Evolutionary conservation across 306 rosid genomes (phyloP), one percentile per base, ranked within the genome.

Genomic region (Coriaria nepalensis): DNA sequence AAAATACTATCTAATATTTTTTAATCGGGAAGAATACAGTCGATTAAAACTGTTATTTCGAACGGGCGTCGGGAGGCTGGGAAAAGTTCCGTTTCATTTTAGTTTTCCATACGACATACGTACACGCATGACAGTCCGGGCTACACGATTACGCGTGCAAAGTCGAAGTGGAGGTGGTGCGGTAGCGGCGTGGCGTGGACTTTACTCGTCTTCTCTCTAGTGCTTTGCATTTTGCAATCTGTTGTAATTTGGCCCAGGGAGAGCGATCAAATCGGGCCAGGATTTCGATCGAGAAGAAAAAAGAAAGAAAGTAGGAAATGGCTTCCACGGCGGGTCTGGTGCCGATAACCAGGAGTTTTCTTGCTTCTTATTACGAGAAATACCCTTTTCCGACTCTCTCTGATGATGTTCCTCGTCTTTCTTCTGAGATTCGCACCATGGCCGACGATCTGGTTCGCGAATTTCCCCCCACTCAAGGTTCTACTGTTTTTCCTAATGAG

Each of bases 241-340:
- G 29, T 1, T 3, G 29, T 20, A 20, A 1, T 3, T 1, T 20
- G 29, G 29, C 29, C 29, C 29, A 20, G 29, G 29, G 29, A 20
- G 29, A 20, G 29, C 29, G 29, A 20, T 20, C 29, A 3, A 20
- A 7, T 52, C 45, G 56, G 13, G 34, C 33, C 56, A 36, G 14
- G 29, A 38, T 13, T 42, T 42, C 1, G 29, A 20, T 20, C 44
- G 33, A 20, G 33, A 13, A 6, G 43, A 4, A 7, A 2, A 42
- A 32, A 8, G 7, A 33, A 33, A 20, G 5, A 9, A 62, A 48
- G 38, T 12, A 34, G 53, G 48, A 44, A 45, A 86, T 84, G 97
- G 87, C 97, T 67, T 78, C 92, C 6, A 90, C 75, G 20, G 94
- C 77, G 62, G 97, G 97, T 56, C 67, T 84, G 35, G 86, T 90